Evolutionary conservation across 495 filamentous ascomycete genomes (phyloP).

Genomic region (Penicillium samsonianum): DNA sequence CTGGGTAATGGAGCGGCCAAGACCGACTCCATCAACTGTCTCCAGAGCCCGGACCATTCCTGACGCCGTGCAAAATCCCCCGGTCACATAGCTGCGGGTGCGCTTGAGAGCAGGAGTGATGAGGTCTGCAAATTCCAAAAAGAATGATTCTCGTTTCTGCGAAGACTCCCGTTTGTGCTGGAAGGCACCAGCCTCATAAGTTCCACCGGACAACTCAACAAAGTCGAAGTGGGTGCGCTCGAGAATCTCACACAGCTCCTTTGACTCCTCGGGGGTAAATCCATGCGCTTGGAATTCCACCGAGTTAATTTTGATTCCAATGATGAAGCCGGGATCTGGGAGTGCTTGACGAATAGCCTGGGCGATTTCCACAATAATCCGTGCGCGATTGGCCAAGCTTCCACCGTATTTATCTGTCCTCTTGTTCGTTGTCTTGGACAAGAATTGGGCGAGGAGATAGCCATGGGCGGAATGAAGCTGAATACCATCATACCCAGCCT

Average conservation of each 20-base stretch:
- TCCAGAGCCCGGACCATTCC: conserved; percentile 62
- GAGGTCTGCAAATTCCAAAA: conserved; percentile 63
- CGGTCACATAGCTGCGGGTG: conserved; percentile 53
- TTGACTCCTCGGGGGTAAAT: conserved; percentile 57
- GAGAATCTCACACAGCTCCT: conserved; percentile 53
- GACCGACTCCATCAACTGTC: conserved; percentile 58
- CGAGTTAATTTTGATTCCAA: conserved; percentile 68
- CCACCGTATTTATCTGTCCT: conserved; percentile 64
- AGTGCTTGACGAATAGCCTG: conserved; percentile 37
- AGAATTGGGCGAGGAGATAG: conserved; percentile 66
- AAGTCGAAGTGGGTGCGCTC: conserved; percentile 61
- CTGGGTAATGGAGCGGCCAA: conserved; percentile 55
- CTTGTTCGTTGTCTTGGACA: conserved; percentile 54
- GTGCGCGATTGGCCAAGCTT: conserved; percentile 50
- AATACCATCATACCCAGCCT: conserved; percentile 61
- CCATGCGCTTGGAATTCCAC: conserved; percentile 67
- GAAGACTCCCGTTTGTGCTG: conserved; percentile 55
- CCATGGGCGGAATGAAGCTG: conserved; percentile 60
- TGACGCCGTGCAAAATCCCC: conserved; percentile 60
- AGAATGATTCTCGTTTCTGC: conserved; percentile 61
- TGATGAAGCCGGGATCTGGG: conserved; percentile 45
- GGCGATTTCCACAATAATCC: conserved; percentile 50
- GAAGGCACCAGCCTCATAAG: conserved; percentile 58
- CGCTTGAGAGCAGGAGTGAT: conserved; percentile 48
- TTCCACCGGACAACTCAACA: conserved; percentile 66